Evolutionary conservation across 768 basidiomycete species (phyloP), one percentile per base, ranked within the genome.

Genomic region (Xanthoconium stramineum): DNA sequence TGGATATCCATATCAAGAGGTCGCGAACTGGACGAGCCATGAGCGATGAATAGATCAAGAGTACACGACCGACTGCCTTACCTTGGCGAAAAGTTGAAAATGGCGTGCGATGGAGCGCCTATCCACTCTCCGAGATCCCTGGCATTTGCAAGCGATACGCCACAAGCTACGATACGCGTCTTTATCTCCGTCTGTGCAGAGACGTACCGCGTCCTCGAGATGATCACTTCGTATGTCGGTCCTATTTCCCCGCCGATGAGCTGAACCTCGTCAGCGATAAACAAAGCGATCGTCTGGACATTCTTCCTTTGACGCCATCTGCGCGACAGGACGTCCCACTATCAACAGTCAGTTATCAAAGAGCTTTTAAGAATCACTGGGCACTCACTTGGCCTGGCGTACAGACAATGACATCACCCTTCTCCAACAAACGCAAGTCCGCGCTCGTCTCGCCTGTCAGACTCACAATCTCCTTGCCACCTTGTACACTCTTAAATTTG

Each of bases 1-100:
- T 98, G 95, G 47, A 99, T 94, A 56, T 98, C 94, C 86, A 99
- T 90, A 61, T 97, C 94, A 12, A 98, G 75, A 3, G 96, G 94
- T n/a, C 96, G 91, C 15, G 95, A 94, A 62, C 93, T 93, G 61
- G 1, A 72, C 15, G 15, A 53, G 20, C 39, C 6, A 11, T 66
- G 8, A 61, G 47, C 20, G 24, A 40, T 65, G 24, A 67, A 51
- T 40, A 13, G n/a, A 47, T 4, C 17, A 24, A 24, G 24, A 24
- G 24, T 2, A 9, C 14, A 6, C 14, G 15, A 13, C 35, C 10
- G 24, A 53, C 9, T 36, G 3, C 58, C 77, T 49, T 68, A 90
- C 86, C 90, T 89, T 0, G 95, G 94, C 0, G 94, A 88, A 72
- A 99, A 97, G 75, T 98, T 99, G 85, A 98, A 99, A 62, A 97